Conservation (phyloP, 805 yeast species). For the Scheffersomyces spartinae region DNA sequence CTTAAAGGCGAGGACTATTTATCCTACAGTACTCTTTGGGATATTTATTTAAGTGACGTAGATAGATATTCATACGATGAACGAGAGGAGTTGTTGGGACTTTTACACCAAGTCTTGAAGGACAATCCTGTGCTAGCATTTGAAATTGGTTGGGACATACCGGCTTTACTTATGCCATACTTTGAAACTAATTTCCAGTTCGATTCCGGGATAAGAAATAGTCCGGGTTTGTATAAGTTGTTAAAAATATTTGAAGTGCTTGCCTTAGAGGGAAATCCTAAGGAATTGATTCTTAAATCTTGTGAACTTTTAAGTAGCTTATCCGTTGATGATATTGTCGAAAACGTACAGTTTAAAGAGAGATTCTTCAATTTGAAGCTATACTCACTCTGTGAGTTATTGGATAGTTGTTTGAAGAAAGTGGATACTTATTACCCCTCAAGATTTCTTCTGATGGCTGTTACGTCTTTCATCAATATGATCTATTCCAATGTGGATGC, state of each 20-base stretch:
- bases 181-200: constrained; percentile 27
- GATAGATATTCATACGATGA: constrained; percentile 35
- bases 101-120: constrained; percentile 31
- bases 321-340: constrained; percentile 11
- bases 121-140: constrained; percentile 38
- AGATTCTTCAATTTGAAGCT: constrained; percentile 42
- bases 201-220: constrained; percentile 15
- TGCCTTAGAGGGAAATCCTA: constrained; percentile 64
- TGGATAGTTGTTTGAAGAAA: constrained; percentile 44
- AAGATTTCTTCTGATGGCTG: constrained; percentile 60
- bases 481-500: constrained; percentile 30
- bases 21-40: constrained; percentile 64
- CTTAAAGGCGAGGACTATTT: constrained; percentile 46
- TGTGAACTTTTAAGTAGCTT: constrained; percentile 50
- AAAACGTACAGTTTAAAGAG: constrained; percentile 8
- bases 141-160: constrained; percentile 90
- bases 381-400: constrained; percentile 56
- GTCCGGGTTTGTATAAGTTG: constrained; percentile 27
- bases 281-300: constrained; percentile 61
- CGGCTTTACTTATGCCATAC: constrained; percentile 49
- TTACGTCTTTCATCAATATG: constrained; percentile 45
- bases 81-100: constrained; percentile 34
- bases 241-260: constrained; percentile 49
- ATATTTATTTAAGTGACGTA: constrained; percentile 43
- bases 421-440: constrained; percentile 70